Conservation (phyloP, 2,329 filamentous ascomycete genomes). For the Diplodia corticola region DNA sequence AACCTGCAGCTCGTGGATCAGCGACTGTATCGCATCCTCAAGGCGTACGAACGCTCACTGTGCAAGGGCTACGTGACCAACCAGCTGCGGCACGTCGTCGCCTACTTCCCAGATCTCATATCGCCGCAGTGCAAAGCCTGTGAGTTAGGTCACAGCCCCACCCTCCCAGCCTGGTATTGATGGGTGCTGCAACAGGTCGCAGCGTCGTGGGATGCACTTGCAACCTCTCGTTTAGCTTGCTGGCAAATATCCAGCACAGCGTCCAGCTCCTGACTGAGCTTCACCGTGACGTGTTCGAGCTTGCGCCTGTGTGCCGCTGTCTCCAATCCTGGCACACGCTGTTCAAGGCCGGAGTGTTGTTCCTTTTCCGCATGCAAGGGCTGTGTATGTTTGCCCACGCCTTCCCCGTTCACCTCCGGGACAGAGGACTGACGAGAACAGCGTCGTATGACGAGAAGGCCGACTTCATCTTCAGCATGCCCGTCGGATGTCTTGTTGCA, state of each 20-base stretch:
- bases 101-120: constrained; percentile 13
- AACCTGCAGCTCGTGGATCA: constrained; percentile 14
- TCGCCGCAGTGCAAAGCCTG: background rate
- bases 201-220: background rate
- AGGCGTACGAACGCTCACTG: constrained; percentile 14
- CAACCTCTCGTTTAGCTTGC: constrained; percentile 5
- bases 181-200: background rate
- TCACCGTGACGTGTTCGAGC: background rate
- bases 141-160: background rate
- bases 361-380: constrained; percentile 12
- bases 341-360: constrained; percentile 9
- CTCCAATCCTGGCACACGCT: background rate
- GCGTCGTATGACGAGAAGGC: constrained; percentile 10
- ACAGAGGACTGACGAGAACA: background rate
- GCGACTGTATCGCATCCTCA: constrained; percentile 3
- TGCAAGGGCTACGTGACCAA: constrained; percentile 2
- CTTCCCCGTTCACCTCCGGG: background rate
- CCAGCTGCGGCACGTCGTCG: constrained; percentile 2
- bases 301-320: background rate
- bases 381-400: background rate
- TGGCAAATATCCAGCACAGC: constrained; percentile 6
- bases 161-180: background rate
- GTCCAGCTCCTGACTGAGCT: background rate
- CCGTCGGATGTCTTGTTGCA: background rate
- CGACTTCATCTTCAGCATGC: constrained; percentile 6